These are phyloP conservation scores for Hypomontagnella monticulosa DNA, from an alignment of 495 filamentous ascomycete genomes.

Conservation along the genomic window DNA sequence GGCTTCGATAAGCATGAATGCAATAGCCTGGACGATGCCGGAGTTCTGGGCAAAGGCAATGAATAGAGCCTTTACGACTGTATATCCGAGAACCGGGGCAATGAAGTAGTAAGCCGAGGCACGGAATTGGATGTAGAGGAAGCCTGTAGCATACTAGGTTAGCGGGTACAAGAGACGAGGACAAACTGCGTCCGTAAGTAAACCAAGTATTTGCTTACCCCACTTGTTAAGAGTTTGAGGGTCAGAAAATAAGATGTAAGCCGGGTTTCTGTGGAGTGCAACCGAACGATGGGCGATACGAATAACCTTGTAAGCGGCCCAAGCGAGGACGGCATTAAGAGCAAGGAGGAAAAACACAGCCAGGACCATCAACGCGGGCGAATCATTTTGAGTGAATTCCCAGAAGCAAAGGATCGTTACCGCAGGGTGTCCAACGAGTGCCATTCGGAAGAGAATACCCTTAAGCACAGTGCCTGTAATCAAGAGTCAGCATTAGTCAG, in stretches of 20 bases:
- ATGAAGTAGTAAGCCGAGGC: conserved; percentile 98
- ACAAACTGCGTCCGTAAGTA: neutral
- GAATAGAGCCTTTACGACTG: conserved; percentile 87
- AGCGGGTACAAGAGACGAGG: neutral
- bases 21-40: conserved; percentile 82
- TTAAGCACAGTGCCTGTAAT: conserved; percentile 71
- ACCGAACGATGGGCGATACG: conserved; percentile 88
- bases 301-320: conserved; percentile 90
- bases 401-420: conserved; percentile 91
- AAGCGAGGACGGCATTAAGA: conserved; percentile 78
- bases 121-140: conserved; percentile 97
- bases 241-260: conserved; percentile 97
- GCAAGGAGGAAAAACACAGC: conserved; percentile 90
- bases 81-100: conserved; percentile 80
- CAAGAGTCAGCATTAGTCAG: conserved; percentile 4
- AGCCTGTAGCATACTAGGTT: conserved; percentile 55
- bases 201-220: conserved; percentile 55
- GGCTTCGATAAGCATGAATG: conserved; percentile 85
- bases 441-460: conserved; percentile 90
- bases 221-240: conserved; percentile 93
- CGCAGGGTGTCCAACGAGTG: conserved; percentile 92
- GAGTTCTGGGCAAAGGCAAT: conserved; percentile 81
- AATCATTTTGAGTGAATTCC: conserved; percentile 91
- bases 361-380: conserved; percentile 83
- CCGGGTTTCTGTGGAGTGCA: conserved; percentile 91